A percentile compares a stretch with the other conserved stretches of the same genome.
phyloP scores from a whole-genome alignment of 257 asterid genomes.

The Capsicum pubescens region DNA sequence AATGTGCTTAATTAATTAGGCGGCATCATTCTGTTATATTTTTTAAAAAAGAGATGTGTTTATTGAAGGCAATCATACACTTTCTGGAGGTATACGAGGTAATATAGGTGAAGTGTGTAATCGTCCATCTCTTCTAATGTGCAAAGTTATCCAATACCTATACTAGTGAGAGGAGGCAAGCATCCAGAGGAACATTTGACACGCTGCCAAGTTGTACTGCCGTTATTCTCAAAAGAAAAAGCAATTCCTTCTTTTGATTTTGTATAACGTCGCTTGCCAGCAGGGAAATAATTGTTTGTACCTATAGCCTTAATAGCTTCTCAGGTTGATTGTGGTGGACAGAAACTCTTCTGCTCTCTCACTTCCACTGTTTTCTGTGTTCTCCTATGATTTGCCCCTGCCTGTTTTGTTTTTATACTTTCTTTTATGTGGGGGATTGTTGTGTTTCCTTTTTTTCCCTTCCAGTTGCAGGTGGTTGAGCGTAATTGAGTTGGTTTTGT shows the following conservation, averaged over 20 bases:
- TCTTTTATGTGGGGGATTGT: not conserved
- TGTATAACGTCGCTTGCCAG: not conserved
- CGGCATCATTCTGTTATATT: not conserved
- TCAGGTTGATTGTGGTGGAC: not conserved
- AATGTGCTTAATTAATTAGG: not conserved
- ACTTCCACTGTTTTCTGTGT: too few relatives aligned
- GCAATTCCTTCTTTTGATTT: not conserved
- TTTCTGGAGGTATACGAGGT: slow-evolving; percentile 3
- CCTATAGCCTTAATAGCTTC: not conserved
- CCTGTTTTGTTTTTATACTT: not conserved
- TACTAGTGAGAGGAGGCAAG: not conserved
- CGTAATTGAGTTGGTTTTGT: not conserved
- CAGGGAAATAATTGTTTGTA: slow-evolving; percentile 2
- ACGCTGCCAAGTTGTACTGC: not conserved
- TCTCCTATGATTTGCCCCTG: not conserved
- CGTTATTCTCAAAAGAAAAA: not conserved
- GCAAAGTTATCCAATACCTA: not conserved
- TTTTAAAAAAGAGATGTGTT: not conserved
- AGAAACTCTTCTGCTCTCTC: not conserved
- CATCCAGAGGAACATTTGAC: not conserved
- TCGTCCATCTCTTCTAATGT: not conserved
- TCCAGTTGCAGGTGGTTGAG: too few relatives aligned
- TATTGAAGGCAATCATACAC: not conserved
- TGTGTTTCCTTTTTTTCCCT: not conserved
- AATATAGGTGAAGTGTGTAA: not conserved